Base-by-base conservation (phyloP, 192 early-diverging fungal species). In the Coemansia sp. region DNA sequence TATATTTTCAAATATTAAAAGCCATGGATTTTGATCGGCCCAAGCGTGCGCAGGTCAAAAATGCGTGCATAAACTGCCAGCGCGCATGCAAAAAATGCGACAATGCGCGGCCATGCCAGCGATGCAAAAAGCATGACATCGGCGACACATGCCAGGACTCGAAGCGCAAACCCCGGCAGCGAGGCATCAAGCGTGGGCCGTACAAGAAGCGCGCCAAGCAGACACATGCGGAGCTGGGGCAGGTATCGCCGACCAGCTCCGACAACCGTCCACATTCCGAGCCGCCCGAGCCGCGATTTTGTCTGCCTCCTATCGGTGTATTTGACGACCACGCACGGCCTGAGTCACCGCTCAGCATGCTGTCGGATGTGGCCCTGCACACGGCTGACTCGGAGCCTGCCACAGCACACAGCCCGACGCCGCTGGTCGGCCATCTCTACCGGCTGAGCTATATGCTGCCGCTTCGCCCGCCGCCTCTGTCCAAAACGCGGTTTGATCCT, bases 61-160 rank as follows among this genome's bases (percentile, higher is more conserved):
- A 93, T 69, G 93, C 93, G 8, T 94, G 93, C 84, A 65, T 90
- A 31, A 91, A 95, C 61, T 95, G 93, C 60, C 90, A 92, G 77
- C 88, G 89, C 43, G 87, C 92, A 0, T 94, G 92, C 77, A 97
- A 97, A 75, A 96, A 94, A 73, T 95, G 95, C 72, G 93, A 92
- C 64, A 87, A 89, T 56, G 87, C 71, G n/a, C 71, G 94, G 53
- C 95, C 94, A 2, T 95, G 95, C 67, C 70, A 75, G 67, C 86
- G 94, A 6, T 97, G 95, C 67, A 68, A 90, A 49, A 88, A 89
- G 63, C 88, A 89, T 56, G 84, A 84, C 26, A 69, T 94, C 16
- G 80, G 80, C 0, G 86, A 84, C 22, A 83, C 87, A 3, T 94
- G 93, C 65, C 82, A 85, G 0, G 87, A 93, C 72, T 93, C 92